Conservation (phyloP, 371 early-diverging fungal species). For the Spiromyces aspiralis region DNA sequence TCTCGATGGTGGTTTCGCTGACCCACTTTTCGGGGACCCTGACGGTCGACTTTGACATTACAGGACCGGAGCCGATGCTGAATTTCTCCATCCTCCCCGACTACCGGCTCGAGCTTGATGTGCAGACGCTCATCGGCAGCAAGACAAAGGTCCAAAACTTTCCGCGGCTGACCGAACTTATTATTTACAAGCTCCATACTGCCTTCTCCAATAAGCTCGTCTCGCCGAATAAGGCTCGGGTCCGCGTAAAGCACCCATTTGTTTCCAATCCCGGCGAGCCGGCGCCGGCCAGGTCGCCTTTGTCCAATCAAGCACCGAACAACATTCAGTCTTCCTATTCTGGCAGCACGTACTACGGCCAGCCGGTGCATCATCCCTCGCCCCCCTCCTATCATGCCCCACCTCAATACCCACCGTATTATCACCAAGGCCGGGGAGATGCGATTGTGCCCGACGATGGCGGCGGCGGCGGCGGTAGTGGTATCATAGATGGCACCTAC, state of each 20-base stretch:
- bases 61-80: slow-evolving; percentile 23
- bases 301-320: too few species aligned
- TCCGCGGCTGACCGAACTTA: slow-evolving; percentile 74
- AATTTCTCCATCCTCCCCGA: slow-evolving; percentile 46
- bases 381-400: too few species aligned
- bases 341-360: too few species aligned
- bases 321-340: too few species aligned
- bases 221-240: slow-evolving; percentile 19
- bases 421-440: too few species aligned
- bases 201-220: slow-evolving; percentile 25
- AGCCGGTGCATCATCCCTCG: too few species aligned
- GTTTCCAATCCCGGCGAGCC: too few species aligned
- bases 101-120: slow-evolving; percentile 66
- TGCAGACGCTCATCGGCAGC: slow-evolving; percentile 76
- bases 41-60: slow-evolving; percentile 27
- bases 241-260: slow-evolving; percentile 24
- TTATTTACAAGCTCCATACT: slow-evolving; percentile 30
- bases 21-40: slow-evolving; percentile 78
- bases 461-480: too few species aligned
- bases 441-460: too few species aligned
- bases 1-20: slow-evolving; percentile 64
- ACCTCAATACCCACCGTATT: too few species aligned
- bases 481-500: too few species aligned
- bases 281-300: too few species aligned
- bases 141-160: slow-evolving; percentile 86